Conservation (phyloP, 1,284 basidiomycete species). For the Leccinum pachyderme region DNA sequence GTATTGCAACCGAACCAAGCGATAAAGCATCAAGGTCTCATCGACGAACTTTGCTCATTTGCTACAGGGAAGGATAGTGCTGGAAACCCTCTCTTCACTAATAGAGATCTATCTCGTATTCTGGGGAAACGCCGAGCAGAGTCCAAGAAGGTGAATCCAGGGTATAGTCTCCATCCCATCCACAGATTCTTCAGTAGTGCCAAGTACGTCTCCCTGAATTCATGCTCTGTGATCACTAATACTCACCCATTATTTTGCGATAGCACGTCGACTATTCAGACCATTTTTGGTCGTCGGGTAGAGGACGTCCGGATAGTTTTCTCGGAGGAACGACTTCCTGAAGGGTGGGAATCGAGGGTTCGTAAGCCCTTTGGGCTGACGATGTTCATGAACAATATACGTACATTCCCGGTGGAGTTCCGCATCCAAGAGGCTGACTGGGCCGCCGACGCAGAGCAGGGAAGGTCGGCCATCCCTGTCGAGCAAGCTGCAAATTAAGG, state of each 20-base stretch:
- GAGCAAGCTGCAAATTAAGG: background rate
- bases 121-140: conserved; percentile 58
- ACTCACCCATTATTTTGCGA: background rate
- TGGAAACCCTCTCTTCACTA: conserved; percentile 48
- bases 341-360: conserved; percentile 63
- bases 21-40: conserved; percentile 44
- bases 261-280: conserved; percentile 55
- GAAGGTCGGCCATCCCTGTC: background rate
- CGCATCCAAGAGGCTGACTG: conserved; percentile 25
- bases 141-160: conserved; percentile 48
- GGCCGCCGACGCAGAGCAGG: conserved; percentile 1
- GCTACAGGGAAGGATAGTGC: conserved; percentile 55
- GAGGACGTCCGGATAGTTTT: conserved; percentile 54
- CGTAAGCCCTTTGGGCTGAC: conserved; percentile 57
- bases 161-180: conserved; percentile 44
- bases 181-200: conserved; percentile 63
- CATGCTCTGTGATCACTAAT: background rate
- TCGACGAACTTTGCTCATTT: conserved; percentile 54
- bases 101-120: conserved; percentile 54
- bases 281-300: conserved; percentile 59
- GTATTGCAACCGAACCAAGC: conserved; percentile 51
- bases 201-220: conserved; percentile 46
- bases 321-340: conserved; percentile 62
- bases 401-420: conserved; percentile 49
- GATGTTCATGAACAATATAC: conserved; percentile 53